Evolutionary conservation across 192 early-diverging fungal genomes (phyloP).

Genomic region (Backusella circina): DNA sequence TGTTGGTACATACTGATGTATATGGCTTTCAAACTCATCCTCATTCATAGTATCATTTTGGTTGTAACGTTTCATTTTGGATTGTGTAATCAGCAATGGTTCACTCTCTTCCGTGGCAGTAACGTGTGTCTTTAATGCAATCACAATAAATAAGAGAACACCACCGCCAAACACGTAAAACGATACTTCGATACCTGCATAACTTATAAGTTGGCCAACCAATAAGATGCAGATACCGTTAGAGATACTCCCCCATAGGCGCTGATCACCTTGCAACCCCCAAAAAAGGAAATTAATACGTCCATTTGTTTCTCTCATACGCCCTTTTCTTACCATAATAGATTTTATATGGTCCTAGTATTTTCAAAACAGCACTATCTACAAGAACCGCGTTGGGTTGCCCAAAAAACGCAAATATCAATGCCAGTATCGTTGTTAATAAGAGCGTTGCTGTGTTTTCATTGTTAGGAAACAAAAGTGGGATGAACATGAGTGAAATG

Average conservation of each 20-base stretch:
- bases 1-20: neutral
- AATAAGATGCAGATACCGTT: slow-evolving; percentile 23
- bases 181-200: slow-evolving; percentile 11
- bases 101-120: neutral
- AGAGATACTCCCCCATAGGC: slow-evolving; percentile 32
- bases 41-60: neutral
- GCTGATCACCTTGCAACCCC: slow-evolving; percentile 21
- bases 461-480: neutral
- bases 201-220: slow-evolving; percentile 19
- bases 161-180: slow-evolving; percentile 32
- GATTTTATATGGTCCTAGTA: slow-evolving; percentile 36
- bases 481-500: slow-evolving; percentile 26
- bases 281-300: neutral
- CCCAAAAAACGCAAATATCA: slow-evolving; percentile 35
- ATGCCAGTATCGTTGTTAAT: slow-evolving; percentile 10
- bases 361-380: slow-evolving; percentile 37
- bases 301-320: neutral
- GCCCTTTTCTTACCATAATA: slow-evolving; percentile 36
- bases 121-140: slow-evolving; percentile 15
- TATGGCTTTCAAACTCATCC: neutral
- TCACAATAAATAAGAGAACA: slow-evolving; percentile 10
- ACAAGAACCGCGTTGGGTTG: slow-evolving; percentile 29
- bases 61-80: neutral
- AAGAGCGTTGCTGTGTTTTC: neutral
- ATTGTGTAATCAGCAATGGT: slow-evolving; percentile 11